Percentiles rank a stretch among this genome's conserved stretches.
phyloP scores from a whole-genome alignment of 352 stramenopile species.

The Pilasporangium apinafurcum region DNA sequence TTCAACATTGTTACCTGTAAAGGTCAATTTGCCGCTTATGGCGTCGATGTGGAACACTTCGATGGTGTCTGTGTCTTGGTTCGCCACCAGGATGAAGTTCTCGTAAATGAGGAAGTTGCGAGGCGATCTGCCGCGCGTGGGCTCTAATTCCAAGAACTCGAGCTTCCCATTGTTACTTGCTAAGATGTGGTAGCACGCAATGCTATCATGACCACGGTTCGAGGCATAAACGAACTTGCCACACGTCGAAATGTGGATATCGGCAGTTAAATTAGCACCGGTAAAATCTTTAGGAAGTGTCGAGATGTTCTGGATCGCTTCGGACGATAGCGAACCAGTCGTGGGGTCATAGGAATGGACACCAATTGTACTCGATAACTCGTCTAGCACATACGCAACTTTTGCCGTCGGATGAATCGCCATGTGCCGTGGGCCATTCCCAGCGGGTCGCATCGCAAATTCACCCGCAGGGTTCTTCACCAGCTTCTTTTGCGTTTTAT shows the following conservation, averaged over 20 bases:
- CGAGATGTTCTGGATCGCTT: slow-evolving; percentile 55
- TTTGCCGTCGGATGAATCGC: slow-evolving; percentile 45
- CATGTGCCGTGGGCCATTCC: slow-evolving; percentile 67
- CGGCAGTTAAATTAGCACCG: slow-evolving; percentile 19
- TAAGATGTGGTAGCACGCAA: slow-evolving; percentile 25
- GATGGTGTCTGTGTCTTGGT: slow-evolving; percentile 45
- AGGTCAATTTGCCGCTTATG: slow-evolving; percentile 19
- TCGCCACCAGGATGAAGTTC: slow-evolving; percentile 27
- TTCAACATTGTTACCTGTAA: slow-evolving; percentile 16
- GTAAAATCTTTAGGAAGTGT: slow-evolving; percentile 46
- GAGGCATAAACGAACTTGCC: slow-evolving; percentile 37
- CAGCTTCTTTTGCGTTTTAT: slow-evolving; percentile 32
- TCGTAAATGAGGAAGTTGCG: slow-evolving; percentile 26
- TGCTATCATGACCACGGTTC: slow-evolving; percentile 35
- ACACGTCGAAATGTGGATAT: slow-evolving; percentile 24
- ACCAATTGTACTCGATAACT: slow-evolving; percentile 59
- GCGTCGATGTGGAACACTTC: slow-evolving; percentile 33
- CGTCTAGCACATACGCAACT: slow-evolving; percentile 62
- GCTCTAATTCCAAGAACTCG: slow-evolving; percentile 13
- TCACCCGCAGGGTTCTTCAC: slow-evolving; percentile 15
- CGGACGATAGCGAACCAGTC: slow-evolving; percentile 30
- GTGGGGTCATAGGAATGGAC: slow-evolving; percentile 45
- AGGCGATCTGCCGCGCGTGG: slow-evolving; percentile 22
- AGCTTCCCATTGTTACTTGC: slow-evolving; percentile 8
- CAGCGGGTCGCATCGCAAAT: slow-evolving; percentile 36